Evolutionary conservation across 306 rosid genomes (phyloP).

Genomic region (Fragaria iinumae): DNA sequence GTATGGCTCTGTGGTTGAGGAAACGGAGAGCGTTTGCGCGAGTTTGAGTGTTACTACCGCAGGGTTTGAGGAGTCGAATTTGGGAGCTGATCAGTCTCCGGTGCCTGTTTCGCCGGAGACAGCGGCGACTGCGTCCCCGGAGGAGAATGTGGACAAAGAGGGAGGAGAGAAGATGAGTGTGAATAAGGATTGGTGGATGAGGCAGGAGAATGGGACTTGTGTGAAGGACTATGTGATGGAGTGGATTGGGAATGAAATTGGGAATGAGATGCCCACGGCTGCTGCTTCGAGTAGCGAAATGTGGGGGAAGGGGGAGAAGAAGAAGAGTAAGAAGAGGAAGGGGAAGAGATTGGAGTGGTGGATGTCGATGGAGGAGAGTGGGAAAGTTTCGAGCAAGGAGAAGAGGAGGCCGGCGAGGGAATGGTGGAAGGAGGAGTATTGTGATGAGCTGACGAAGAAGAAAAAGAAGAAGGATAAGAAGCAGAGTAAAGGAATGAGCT

Average conservation of each 20-base stretch:
- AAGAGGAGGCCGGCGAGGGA: slow-evolving; percentile 81
- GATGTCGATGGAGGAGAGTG: slow-evolving; percentile 68
- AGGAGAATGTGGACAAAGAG: slow-evolving; percentile 32
- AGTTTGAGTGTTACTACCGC: slow-evolving; percentile 29
- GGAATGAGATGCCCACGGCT: slow-evolving; percentile 44
- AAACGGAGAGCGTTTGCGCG: slow-evolving; percentile 55
- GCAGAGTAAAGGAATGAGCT: slow-evolving; percentile 41
- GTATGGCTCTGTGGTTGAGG: slow-evolving; percentile 65
- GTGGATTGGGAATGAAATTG: slow-evolving; percentile 87
- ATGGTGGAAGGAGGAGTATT: slow-evolving; percentile 94
- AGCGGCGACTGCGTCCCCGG: slow-evolving; percentile 23
- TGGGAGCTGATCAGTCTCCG: slow-evolving; percentile 55
- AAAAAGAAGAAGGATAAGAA: slow-evolving; percentile 59
- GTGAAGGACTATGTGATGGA: slow-evolving; percentile 88
- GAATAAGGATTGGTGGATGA: slow-evolving; percentile 74
- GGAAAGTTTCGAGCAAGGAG: slow-evolving; percentile 40
- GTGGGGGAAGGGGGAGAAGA: slow-evolving; percentile 32
- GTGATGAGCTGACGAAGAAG: slow-evolving; percentile 61
- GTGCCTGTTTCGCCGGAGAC: slow-evolving; percentile 30
- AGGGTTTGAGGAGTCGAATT: slow-evolving; percentile 51
- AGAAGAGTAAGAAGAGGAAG: slow-evolving; percentile 41
- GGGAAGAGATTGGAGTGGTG: slow-evolving; percentile 86
- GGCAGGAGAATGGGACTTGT: slow-evolving; percentile 51
- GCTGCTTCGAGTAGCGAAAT: slow-evolving; percentile 36
- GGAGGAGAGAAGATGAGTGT: slow-evolving; percentile 41